These are phyloP conservation scores for Ustulina deusta DNA, from an alignment of 2,329 filamentous ascomycete species.

Conservation along the genomic window DNA sequence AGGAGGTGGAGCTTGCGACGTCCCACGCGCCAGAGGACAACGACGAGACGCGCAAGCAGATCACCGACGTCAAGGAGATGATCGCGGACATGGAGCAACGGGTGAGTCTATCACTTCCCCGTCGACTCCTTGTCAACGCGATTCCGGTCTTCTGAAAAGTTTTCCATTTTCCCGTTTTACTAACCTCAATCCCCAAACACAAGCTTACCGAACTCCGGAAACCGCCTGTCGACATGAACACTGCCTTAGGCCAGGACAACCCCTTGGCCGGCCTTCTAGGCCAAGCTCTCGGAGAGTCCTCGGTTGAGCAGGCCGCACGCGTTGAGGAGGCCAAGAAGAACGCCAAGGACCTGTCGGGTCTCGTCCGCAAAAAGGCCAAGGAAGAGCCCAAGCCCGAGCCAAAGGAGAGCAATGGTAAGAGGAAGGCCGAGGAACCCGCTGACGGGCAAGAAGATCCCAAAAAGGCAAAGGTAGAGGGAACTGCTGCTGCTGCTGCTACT, in stretches of 20 bases:
- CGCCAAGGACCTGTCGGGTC: constrained; percentile 78
- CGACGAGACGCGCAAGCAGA: constrained; percentile 70
- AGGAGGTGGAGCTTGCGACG: constrained; percentile 74
- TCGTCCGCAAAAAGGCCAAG: constrained; percentile 74
- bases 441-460: constrained; percentile 28
- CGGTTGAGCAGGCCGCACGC: constrained; percentile 70
- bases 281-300: constrained; percentile 71
- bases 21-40: constrained; percentile 75
- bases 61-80: constrained; percentile 81
- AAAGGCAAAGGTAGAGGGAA: constrained; percentile 33
- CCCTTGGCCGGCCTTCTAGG: constrained; percentile 71
- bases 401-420: constrained; percentile 51
- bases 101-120: constrained; percentile 59
- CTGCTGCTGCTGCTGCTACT: neutral
- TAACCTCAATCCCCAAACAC: constrained; percentile 30
- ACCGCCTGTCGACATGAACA: constrained; percentile 69
- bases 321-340: constrained; percentile 79
- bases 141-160: constrained; percentile 29
- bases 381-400: constrained; percentile 57
- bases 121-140: constrained; percentile 42
- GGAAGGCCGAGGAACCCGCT: constrained; percentile 48
- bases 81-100: constrained; percentile 82
- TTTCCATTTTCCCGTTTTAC: constrained; percentile 27
- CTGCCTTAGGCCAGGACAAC: constrained; percentile 64
- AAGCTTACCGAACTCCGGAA: constrained; percentile 76